These are phyloP conservation scores for Aureobasidium vineae DNA, from an alignment of 2,329 filamentous ascomycete species.

Conservation along the genomic window DNA sequence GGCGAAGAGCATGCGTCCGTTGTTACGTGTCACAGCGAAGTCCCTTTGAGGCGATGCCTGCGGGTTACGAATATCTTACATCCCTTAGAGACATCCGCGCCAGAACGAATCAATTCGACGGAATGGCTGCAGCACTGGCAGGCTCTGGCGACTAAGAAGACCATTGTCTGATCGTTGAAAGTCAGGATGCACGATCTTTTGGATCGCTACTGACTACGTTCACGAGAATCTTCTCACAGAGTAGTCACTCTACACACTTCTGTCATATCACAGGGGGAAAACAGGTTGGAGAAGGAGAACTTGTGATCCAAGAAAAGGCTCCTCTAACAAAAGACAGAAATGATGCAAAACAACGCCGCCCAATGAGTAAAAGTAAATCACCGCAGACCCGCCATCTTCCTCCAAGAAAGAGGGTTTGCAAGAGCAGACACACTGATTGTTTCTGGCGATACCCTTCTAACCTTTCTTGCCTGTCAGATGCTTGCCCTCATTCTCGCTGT, in stretches of 20 bases:
- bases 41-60: not conserved
- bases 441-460: not conserved
- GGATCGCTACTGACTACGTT: too few species aligned
- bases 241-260: too few species aligned
- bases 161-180: not conserved
- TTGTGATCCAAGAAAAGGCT: not conserved
- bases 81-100: not conserved
- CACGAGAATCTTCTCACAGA: too few species aligned
- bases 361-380: not conserved
- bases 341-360: not conserved
- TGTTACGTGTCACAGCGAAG: too few species aligned
- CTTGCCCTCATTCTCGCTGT: slow-evolving; percentile 49
- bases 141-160: not conserved
- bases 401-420: not conserved
- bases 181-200: too few species aligned
- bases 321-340: not conserved
- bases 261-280: too few species aligned
- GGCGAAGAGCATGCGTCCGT: too few species aligned
- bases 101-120: not conserved
- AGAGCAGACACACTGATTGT: not conserved
- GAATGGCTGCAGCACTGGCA: not conserved
- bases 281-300: too few species aligned
- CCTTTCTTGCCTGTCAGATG: slow-evolving; percentile 51
- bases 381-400: not conserved
- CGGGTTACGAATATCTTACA: not conserved